Percentiles rank a stretch among this genome's conserved stretches.
Conservation (phyloP, 208 protist species). For the Crithidia bombi region DNA sequence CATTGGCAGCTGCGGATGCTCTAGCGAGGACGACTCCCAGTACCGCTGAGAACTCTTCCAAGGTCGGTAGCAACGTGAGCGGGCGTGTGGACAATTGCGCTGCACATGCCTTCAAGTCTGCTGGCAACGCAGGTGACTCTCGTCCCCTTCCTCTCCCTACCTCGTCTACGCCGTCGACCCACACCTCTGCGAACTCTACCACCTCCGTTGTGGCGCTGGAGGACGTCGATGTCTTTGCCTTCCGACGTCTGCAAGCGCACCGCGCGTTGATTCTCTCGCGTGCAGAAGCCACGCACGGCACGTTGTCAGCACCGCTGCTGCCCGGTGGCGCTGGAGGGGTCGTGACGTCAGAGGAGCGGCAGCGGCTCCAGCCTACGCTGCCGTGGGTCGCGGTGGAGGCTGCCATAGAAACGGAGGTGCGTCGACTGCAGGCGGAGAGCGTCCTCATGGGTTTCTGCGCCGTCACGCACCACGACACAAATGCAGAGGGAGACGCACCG, state of each 20-base stretch:
- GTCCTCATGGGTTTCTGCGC: conserved; percentile 2
- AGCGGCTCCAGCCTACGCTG: conserved; percentile 14
- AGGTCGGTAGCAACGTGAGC: too few relatives aligned
- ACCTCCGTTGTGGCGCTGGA: conserved; percentile 19
- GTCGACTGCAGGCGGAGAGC: conserved; percentile 15
- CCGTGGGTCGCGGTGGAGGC: conserved; percentile 3
- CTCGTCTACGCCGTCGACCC: not conserved
- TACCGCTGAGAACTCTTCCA: too few relatives aligned
- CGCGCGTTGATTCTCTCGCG: not conserved
- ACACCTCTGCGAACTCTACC: not conserved
- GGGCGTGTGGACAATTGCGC: too few relatives aligned
- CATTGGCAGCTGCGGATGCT: too few relatives aligned
- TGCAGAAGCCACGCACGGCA: not conserved
- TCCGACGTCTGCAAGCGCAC: conserved; percentile 25
- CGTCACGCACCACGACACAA: not conserved
- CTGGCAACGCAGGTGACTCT: not conserved
- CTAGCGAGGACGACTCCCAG: too few relatives aligned
- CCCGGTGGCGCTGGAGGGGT: not conserved
- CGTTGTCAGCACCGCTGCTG: not conserved
- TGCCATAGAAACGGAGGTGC: conserved; percentile 22
- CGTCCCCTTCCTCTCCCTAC: not conserved
- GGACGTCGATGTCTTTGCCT: conserved; percentile 22
- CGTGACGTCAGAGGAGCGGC: conserved; percentile 15
- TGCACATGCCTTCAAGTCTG: not conserved
- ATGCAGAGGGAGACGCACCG: not conserved